Evolutionary conservation across 1,139 yeast species (phyloP).

Genomic region (Suhomyces kunorum): DNA sequence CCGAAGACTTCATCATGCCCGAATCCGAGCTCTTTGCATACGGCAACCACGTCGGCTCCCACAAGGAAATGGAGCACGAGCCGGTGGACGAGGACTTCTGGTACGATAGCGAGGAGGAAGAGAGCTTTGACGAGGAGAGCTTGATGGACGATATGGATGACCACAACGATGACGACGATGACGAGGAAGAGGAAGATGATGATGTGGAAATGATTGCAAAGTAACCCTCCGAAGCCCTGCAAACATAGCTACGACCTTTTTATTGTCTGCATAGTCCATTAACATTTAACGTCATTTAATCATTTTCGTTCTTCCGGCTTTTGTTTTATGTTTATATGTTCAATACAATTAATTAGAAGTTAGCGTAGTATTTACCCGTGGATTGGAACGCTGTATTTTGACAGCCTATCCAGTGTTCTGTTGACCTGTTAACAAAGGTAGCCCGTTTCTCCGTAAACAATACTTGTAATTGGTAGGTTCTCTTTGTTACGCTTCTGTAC

Average conservation of each 20-base stretch:
- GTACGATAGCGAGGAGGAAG: slow-evolving; percentile 69
- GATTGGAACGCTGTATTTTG: too few species aligned
- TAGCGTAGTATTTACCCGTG: background rate
- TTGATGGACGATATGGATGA: slow-evolving; percentile 55
- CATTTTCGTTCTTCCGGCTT: slow-evolving; percentile 6
- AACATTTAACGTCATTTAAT: slow-evolving; percentile 11
- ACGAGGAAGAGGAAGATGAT: slow-evolving; percentile 53
- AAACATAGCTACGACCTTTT: slow-evolving; percentile 6
- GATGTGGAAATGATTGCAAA: slow-evolving; percentile 35
- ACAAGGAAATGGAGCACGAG: slow-evolving; percentile 53
- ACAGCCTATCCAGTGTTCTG: too few species aligned
- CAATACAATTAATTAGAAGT: slow-evolving; percentile 7
- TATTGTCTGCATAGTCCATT: slow-evolving; percentile 11
- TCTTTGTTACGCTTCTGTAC: too few species aligned
- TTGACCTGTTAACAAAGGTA: too few species aligned
- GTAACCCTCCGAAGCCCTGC: slow-evolving; percentile 3
- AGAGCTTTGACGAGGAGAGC: slow-evolving; percentile 56
- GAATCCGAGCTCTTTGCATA: slow-evolving; percentile 61
- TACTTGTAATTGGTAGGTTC: too few species aligned
- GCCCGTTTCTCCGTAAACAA: too few species aligned
- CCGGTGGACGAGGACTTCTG: slow-evolving; percentile 84
- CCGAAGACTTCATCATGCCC: slow-evolving; percentile 83
- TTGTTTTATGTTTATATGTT: slow-evolving; percentile 8
- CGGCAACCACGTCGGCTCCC: slow-evolving; percentile 43
- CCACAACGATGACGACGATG: slow-evolving; percentile 59